These are phyloP conservation scores for Annulohypoxylon truncatum DNA, from an alignment of 2,329 filamentous ascomycete genomes.

Conservation along the genomic window DNA sequence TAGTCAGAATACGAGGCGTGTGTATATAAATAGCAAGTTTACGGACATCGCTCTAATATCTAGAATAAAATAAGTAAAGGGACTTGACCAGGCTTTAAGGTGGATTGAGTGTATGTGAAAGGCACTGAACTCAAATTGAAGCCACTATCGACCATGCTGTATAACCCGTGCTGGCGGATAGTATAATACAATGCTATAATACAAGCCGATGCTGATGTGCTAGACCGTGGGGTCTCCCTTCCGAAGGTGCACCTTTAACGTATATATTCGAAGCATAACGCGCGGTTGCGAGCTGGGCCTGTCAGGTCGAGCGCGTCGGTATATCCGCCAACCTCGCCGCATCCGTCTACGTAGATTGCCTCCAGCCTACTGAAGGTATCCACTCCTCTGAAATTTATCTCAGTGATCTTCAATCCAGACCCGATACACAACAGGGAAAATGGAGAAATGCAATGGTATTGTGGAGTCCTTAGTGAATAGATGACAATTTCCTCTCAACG, in stretches of 20 bases:
- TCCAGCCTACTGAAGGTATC: not conserved
- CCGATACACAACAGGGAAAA: not conserved
- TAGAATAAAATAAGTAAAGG: slow-evolving; percentile 1
- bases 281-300: not conserved
- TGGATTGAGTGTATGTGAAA: not conserved
- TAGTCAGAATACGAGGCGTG: not conserved
- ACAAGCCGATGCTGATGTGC: slow-evolving; percentile 22
- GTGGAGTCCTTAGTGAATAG: slow-evolving; percentile 7
- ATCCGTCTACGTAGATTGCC: slow-evolving; percentile 12
- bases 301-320: not conserved
- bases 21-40: not conserved
- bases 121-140: slow-evolving; percentile 23
- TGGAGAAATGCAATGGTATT: slow-evolving; percentile 18
- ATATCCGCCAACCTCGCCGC: slow-evolving; percentile 17
- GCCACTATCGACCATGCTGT: slow-evolving; percentile 21
- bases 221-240: slow-evolving; percentile 16
- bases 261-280: slow-evolving; percentile 25
- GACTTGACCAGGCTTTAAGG: not conserved
- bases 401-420: slow-evolving; percentile 17
- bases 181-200: slow-evolving; percentile 34
- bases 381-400: slow-evolving; percentile 19
- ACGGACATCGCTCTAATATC: not conserved
- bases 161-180: slow-evolving; percentile 24
- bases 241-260: slow-evolving; percentile 7
- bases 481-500: slow-evolving; percentile 23